phyloP scores from a whole-genome alignment of 495 filamentous ascomycete genomes.

The Aspergillus sclerotiicarbonarius region DNA sequence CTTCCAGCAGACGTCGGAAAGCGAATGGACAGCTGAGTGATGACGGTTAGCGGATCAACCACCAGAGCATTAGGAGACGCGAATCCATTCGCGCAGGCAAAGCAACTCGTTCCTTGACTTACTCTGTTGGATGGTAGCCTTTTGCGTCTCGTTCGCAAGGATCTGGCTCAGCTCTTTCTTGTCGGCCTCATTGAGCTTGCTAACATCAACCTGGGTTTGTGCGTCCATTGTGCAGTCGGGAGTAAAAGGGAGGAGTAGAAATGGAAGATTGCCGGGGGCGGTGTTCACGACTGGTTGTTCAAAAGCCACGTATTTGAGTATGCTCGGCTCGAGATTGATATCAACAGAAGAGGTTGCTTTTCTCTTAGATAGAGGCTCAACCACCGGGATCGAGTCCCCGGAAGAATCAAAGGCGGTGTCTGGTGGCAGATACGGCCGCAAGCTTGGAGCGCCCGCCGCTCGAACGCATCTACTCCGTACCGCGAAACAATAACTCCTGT shows the following conservation, averaged over 20 bases:
- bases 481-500: neutral
- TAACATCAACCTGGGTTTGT: slow-evolving; percentile 51
- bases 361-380: neutral
- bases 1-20: slow-evolving; percentile 89
- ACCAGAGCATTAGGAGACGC: neutral
- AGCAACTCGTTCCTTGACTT: slow-evolving; percentile 30
- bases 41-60: slow-evolving; percentile 12
- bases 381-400: neutral
- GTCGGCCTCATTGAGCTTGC: slow-evolving; percentile 74
- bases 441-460: neutral
- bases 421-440: neutral
- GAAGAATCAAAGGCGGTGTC: slow-evolving; percentile 14
- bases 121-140: slow-evolving; percentile 77
- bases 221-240: slow-evolving; percentile 35
- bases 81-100: neutral
- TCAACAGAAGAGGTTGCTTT: neutral
- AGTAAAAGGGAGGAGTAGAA: neutral
- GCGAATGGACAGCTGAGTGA: slow-evolving; percentile 65
- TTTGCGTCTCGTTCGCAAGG: slow-evolving; percentile 76
- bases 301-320: neutral
- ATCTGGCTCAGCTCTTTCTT: slow-evolving; percentile 84
- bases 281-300: neutral
- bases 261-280: neutral
- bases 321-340: neutral
- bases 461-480: neutral